Conservation (phyloP, 345 rosid genomes). For the Populus tremula region DNA sequence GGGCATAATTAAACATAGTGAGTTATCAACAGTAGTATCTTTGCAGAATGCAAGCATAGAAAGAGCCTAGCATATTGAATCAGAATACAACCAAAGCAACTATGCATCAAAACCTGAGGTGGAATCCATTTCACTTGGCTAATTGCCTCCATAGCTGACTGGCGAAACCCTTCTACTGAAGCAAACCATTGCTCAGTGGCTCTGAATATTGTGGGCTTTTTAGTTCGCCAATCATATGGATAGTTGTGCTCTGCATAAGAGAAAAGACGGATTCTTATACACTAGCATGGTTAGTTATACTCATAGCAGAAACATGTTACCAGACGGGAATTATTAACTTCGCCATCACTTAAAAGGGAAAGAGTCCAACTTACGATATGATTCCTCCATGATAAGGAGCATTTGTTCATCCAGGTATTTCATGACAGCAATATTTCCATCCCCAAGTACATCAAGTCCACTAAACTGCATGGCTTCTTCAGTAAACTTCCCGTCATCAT, state of each 20-base stretch:
- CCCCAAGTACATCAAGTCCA: constrained; percentile 92
- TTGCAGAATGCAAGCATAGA: not conserved
- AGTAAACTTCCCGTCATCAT: constrained; percentile 86
- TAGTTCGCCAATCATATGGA: constrained; percentile 98
- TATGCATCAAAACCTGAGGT: constrained; percentile 60
- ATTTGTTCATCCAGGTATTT: constrained; percentile 66
- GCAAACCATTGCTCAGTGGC: constrained; percentile 99
- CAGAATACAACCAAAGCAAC: constrained; percentile 6
- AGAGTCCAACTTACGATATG: constrained; percentile 60
- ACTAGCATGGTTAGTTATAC: not conserved
- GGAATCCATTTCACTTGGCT: constrained; percentile 83
- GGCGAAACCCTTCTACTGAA: constrained; percentile 87
- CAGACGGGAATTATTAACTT: too few species aligned
- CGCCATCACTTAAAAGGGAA: not conserved
- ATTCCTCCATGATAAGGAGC: constrained; percentile 76
- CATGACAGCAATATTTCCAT: constrained; percentile 83
- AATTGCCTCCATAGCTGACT: constrained; percentile 81
- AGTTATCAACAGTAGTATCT: not conserved
- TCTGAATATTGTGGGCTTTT: constrained; percentile 91
- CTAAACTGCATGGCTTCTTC: constrained; percentile 83
- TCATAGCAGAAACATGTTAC: too few species aligned
- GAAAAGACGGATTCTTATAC: constrained; percentile 15
- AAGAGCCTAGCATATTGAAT: not conserved
- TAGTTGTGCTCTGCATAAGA: constrained; percentile 72
- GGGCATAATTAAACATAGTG: not conserved